Base-by-base conservation (phyloP, 768 basidiomycete species). In the Pisolithus tinctorius region DNA sequence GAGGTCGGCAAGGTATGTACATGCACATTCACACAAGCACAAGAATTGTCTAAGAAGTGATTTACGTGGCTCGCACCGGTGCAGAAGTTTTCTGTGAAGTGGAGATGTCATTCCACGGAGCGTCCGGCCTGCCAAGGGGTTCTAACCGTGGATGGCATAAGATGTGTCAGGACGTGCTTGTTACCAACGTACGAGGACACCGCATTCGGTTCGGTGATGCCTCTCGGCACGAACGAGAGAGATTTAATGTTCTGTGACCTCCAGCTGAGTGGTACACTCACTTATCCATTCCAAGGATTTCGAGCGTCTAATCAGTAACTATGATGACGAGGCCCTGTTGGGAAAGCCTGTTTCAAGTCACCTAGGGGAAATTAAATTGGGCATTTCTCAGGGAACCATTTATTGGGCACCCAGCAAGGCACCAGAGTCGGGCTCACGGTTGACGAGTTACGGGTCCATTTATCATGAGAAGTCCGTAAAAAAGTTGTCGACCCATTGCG, bases 271-370 rank as follows among this genome's bases (percentile, higher is more conserved):
- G 61, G 62, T 55, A 51, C 27, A 45, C 20, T 20, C 20, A 20
- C 20, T 20, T 20, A 20, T 20, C 20, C 20, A 20, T 47, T 23
- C 13, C 36, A 39, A 20, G 6, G 45, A 45, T 42, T 44, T 47
- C 36, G 13, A 8, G 17, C 7, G 41, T 45, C 31, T 47, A 41
- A 20, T 20, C 20, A 38, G 41, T 17, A 2, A 4, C 16, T 23
- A 42, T 64, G 60, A 64, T 23, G 62, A 61, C 9, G 63, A 60
- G 46, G 51, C 48, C 6, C 50, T 59, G 45, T 39, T 58, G 23
- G 41, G 52, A 6, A 45, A 52, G 38, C 23, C 37, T n/a, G 25
- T 39, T 6, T 45, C 51, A 10, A 53, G 49, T n/a, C 26, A 47
- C 27, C 41, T 63, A 1, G 62, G 58, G 16, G 47, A 58, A 16